Base-by-base conservation (phyloP, 768 basidiomycete genomes). In the Auriscalpium vulgare region DNA sequence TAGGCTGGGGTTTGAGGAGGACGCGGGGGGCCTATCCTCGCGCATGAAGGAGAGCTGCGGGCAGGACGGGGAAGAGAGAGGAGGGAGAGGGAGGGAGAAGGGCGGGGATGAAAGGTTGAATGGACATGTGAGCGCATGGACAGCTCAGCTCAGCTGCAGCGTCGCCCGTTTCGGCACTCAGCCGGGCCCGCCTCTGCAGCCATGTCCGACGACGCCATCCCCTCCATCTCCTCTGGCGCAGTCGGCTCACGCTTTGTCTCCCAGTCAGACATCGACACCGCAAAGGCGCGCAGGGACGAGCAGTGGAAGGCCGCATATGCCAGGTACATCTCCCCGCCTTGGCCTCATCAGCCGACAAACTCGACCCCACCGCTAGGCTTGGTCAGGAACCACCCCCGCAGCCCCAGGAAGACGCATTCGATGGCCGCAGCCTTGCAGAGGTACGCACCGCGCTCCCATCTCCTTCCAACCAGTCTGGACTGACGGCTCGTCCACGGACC, bases 271-370 rank as follows among this genome's bases (percentile, higher is more conserved):
- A 71, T 93, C 47, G 91, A 92, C 40, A 72, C 77, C 19, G 88
- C 88, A 38, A 87, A 82, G 54, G 74, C 79, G 8, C 75, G 83
- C 35, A 75, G 83, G 59, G 91, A 93, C 7, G 89, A 89, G 63
- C 88, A 91, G 63, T 93, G 91, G 91, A 89, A 85, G 65, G 91
- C 90, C 13, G 91, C 91, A 29, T 93, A 92, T 69, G 91, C 90
- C 45, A 80, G 88, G 88, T 84, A 57, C 57, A 59, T 54, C 48
- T n/a, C 52, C 21, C 13, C 40, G 29, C 46, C 52, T 17, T 47
- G 40, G 55, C 59, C 54, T 48, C 60, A 36, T 10, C 53, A 36
- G 48, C 37, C 52, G 47, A 46, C 56, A 47, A 56, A 43, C 13
- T 46, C 51, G 43, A 56, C 51, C 55, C 36, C 13, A 7, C 29